These are phyloP conservation scores for Tephrocybe rancida DNA, from an alignment of 768 basidiomycete genomes.

Conservation along the genomic window DNA sequence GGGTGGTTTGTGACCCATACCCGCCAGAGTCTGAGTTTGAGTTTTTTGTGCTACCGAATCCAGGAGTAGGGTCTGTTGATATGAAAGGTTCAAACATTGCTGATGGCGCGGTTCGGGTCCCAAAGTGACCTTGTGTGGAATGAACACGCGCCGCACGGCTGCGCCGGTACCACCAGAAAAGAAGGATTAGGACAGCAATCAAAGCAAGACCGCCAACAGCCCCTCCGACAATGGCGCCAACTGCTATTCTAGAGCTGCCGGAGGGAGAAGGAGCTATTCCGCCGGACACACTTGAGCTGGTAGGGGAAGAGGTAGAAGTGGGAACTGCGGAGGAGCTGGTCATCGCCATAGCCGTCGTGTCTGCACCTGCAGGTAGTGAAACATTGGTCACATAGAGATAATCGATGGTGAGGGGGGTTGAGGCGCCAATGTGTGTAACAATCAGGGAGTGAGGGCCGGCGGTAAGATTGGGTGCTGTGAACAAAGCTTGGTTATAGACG, in stretches of 20 bases:
- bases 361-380: neutral
- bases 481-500: conserved; percentile 7
- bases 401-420: conserved; percentile 9
- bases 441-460: conserved; percentile 6
- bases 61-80: no score
- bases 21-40: no score
- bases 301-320: neutral
- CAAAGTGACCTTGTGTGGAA: no score
- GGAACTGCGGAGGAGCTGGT: neutral
- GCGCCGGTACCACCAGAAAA: neutral
- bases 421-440: conserved; percentile 2
- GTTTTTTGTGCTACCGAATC: no score
- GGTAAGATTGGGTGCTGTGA: neutral
- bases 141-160: no score
- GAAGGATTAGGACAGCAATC: neutral
- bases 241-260: neutral
- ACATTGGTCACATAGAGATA: conserved; percentile 7
- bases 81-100: no score
- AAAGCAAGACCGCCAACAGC: neutral
- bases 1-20: no score
- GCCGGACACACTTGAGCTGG: neutral
- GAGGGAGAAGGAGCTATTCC: no score
- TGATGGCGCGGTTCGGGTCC: no score
- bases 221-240: neutral
- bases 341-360: neutral